These are phyloP conservation scores for Ophiosphaerella korrae DNA, from an alignment of 2,329 filamentous ascomycete species.

Conservation along the genomic window DNA sequence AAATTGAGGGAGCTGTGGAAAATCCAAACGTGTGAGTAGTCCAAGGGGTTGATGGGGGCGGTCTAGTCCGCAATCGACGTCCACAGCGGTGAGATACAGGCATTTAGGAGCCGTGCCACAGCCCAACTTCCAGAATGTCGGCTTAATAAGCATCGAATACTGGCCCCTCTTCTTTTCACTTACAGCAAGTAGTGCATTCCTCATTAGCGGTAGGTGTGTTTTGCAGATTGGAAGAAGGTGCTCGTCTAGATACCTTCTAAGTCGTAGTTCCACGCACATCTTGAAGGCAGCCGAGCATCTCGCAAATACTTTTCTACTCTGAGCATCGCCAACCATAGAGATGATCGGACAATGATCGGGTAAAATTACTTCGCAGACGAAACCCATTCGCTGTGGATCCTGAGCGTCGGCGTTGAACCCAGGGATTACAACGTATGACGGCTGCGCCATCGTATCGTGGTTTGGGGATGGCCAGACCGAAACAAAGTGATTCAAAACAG, in stretches of 20 bases:
- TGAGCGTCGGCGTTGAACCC: constrained; percentile 11
- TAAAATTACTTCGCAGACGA: constrained; percentile 75
- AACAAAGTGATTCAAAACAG: constrained; percentile 74
- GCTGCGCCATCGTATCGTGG: constrained; percentile 54
- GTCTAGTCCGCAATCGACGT: constrained; percentile 64
- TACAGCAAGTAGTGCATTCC: constrained; percentile 86
- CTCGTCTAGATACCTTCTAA: constrained; percentile 70
- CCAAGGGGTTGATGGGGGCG: constrained; percentile 67
- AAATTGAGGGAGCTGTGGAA: constrained; percentile 71
- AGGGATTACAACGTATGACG: constrained; percentile 63
- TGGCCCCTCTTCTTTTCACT: constrained; percentile 73
- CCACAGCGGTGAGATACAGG: constrained; percentile 68
- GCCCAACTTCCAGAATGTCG: constrained; percentile 68
- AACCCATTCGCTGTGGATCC: constrained; percentile 19
- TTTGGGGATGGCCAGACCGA: constrained; percentile 65
- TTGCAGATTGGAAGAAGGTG: constrained; percentile 74
- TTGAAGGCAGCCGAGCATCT: constrained; percentile 90
- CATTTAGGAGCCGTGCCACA: constrained; percentile 53
- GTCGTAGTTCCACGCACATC: constrained; percentile 72
- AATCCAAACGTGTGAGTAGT: constrained; percentile 68
- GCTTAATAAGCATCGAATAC: constrained; percentile 82
- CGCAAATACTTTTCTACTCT: constrained; percentile 74
- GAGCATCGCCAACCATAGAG: constrained; percentile 66
- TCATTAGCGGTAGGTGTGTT: constrained; percentile 76
- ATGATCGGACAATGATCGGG: constrained; percentile 75